Evolutionary conservation across 2,329 filamentous ascomycete genomes (phyloP).

Genomic region (Aspergillus candidus): DNA sequence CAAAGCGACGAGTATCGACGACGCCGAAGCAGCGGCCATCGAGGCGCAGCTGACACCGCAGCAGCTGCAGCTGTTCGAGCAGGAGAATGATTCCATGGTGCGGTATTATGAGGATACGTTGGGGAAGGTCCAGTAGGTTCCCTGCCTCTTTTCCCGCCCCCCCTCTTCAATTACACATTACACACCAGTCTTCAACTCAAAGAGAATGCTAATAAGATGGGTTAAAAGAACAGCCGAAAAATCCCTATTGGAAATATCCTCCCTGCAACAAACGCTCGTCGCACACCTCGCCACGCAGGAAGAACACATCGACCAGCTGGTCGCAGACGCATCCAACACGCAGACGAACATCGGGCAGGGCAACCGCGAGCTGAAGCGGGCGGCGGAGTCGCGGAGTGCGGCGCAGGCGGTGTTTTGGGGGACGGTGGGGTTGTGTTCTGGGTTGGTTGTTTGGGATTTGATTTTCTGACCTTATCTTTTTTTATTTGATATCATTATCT

Average conservation of each 20-base stretch:
- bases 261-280: conserved; percentile 83
- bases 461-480: conserved; percentile 40
- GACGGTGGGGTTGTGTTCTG: conserved; percentile 67
- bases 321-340: conserved; percentile 74
- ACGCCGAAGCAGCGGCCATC: conserved; percentile 33
- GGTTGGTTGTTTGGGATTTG: conserved; percentile 72
- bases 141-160: background rate
- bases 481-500: background rate
- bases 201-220: conserved; percentile 1
- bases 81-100: conserved; percentile 88
- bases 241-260: conserved; percentile 85
- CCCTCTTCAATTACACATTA: background rate
- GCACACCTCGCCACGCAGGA: conserved; percentile 79
- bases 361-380: conserved; percentile 86
- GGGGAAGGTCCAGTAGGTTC: conserved; percentile 79
- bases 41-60: conserved; percentile 66
- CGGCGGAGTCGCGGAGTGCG: conserved; percentile 63
- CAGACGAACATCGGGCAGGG: conserved; percentile 81
- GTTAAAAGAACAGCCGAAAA: conserved; percentile 69
- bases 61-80: conserved; percentile 86
- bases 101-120: conserved; percentile 91
- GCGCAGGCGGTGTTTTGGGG: conserved; percentile 75
- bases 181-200: no score
- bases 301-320: conserved; percentile 81
- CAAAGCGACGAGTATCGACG: conserved; percentile 22